These are phyloP conservation scores for Malania oleifera DNA, from an alignment of 164 flowering plant species.

Conservation along the genomic window DNA sequence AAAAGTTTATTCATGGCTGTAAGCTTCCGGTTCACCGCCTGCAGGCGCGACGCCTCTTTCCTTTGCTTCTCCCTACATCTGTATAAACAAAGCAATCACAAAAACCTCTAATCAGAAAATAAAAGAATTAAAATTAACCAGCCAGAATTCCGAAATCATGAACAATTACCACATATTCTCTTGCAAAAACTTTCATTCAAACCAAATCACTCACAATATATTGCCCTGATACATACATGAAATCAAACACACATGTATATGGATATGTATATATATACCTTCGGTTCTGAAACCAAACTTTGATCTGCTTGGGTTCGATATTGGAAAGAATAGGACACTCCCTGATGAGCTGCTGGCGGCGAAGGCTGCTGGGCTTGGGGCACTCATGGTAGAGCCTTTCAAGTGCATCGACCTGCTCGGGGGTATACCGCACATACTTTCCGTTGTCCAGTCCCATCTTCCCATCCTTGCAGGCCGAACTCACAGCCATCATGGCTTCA, in stretches of 20 bases:
- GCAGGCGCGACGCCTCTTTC: conserved; percentile 91
- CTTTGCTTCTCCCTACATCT: conserved; percentile 97
- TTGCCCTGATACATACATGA: too few species aligned
- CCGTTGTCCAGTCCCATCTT: conserved; percentile 33
- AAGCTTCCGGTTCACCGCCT: conserved; percentile 83
- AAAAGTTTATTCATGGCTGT: conserved; percentile 91
- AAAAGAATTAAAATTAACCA: background rate
- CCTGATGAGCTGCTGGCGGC: conserved; percentile 90
- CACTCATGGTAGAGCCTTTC: conserved; percentile 96
- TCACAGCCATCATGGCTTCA: conserved; percentile 44
- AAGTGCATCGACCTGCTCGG: conserved; percentile 98
- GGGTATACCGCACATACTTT: conserved; percentile 92
- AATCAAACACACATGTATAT: too few species aligned
- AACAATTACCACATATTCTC: background rate
- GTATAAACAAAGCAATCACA: conserved; percentile 15
- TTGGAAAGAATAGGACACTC: conserved; percentile 94
- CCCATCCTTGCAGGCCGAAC: conserved; percentile 21
- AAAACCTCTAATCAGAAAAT: background rate
- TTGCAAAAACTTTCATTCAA: background rate
- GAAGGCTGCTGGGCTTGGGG: conserved; percentile 90
- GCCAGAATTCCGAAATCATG: background rate
- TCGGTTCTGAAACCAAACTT: conserved; percentile 99
- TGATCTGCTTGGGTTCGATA: conserved; percentile 96
- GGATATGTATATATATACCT: too few species aligned
- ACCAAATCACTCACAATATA: too few species aligned